Conservation (phyloP, 768 basidiomycete species). For the Hirschioporus abietinus region DNA sequence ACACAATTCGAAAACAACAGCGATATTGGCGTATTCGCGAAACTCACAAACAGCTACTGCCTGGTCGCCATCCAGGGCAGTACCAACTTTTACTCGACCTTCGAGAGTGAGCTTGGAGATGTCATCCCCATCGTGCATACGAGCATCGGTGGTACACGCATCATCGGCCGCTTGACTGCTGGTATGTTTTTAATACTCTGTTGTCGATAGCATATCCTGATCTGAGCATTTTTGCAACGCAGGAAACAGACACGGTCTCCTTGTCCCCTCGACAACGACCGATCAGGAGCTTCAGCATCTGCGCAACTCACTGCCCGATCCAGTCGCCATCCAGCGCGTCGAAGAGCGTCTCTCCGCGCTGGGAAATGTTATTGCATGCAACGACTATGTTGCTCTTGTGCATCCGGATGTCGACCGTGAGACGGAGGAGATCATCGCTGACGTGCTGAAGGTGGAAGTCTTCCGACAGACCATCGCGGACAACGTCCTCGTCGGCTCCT, state of each 20-base stretch:
- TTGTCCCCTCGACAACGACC: slow-evolving; percentile 92
- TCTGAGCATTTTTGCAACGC: slow-evolving; percentile 6
- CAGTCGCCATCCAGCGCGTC: slow-evolving; percentile 91
- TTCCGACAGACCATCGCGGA: slow-evolving; percentile 97
- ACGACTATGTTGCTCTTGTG: slow-evolving; percentile 97
- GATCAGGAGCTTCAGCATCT: slow-evolving; percentile 98
- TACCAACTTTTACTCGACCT: slow-evolving; percentile 97
- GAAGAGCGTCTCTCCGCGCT: slow-evolving; percentile 97
- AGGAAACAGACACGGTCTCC: slow-evolving; percentile 96
- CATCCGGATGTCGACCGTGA: slow-evolving; percentile 98
- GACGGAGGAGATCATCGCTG: slow-evolving; percentile 99
- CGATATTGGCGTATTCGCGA: slow-evolving; percentile 95
- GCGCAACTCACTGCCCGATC: slow-evolving; percentile 88
- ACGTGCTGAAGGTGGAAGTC: slow-evolving; percentile 97
- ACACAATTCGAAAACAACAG: slow-evolving; percentile 91
- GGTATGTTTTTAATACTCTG: slow-evolving; percentile 38
- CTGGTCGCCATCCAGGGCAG: slow-evolving; percentile 89
- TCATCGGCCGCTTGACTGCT: slow-evolving; percentile 88
- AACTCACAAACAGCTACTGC: slow-evolving; percentile 98
- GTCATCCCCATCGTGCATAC: slow-evolving; percentile 96
- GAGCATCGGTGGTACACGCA: slow-evolving; percentile 89
- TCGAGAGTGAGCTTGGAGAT: slow-evolving; percentile 90
- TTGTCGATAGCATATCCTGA: background rate
- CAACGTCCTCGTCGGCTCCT: slow-evolving; percentile 95
- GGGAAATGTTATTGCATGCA: slow-evolving; percentile 97